Evolutionary conservation across 805 yeast species (phyloP).

Genomic region (Ogataea salicorniae): DNA sequence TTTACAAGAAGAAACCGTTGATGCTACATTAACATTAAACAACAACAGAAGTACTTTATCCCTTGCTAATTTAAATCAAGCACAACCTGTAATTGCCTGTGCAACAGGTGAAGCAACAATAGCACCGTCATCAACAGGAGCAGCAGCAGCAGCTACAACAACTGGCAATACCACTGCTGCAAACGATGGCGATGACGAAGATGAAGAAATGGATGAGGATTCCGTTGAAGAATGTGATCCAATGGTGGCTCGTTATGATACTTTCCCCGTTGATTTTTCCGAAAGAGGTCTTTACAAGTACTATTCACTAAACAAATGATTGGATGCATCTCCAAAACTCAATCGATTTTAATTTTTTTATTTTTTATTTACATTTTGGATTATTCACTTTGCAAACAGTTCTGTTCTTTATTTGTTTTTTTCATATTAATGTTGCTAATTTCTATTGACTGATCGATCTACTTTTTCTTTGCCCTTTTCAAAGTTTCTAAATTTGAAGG

Average conservation of each 20-base stretch:
- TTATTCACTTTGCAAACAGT: no score
- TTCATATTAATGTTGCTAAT: no score
- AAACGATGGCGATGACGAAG: conserved; percentile 25
- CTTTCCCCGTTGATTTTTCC: conserved; percentile 49
- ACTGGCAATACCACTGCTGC: neutral
- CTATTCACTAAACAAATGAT: conserved; percentile 47
- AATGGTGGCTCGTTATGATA: conserved; percentile 32
- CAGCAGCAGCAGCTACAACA: neutral
- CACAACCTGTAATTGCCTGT: neutral
- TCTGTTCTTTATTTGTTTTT: no score
- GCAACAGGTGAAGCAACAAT: neutral
- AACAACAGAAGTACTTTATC: neutral
- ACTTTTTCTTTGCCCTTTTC: no score
- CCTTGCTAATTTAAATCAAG: neutral
- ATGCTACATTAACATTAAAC: neutral
- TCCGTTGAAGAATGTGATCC: conserved; percentile 11
- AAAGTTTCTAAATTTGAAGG: no score
- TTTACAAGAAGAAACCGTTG: neutral
- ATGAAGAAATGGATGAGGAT: conserved; percentile 15
- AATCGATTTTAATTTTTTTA: neutral
- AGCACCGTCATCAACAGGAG: neutral
- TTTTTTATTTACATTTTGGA: neutral
- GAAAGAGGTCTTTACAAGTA: conserved; percentile 53
- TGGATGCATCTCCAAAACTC: no score
- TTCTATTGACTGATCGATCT: no score